Evolutionary conservation across 352 stramenopile species (phyloP).

Genomic region (Phytophthora hibernalis): DNA sequence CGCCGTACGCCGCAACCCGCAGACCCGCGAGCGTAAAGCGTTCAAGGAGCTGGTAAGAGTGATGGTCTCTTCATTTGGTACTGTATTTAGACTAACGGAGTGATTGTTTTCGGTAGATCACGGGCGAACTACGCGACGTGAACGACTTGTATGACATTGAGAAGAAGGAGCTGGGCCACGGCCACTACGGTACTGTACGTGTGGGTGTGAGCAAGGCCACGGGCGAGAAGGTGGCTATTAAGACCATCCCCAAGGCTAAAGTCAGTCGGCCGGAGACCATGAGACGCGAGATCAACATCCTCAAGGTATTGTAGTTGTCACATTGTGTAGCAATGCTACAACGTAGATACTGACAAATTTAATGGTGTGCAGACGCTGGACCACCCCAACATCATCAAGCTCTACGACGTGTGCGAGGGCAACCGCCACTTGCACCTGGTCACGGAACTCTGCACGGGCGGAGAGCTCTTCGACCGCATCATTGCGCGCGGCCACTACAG

Average conservation of each 20-base stretch:
- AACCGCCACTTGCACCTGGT: constrained; percentile 97
- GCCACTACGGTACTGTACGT: constrained; percentile 98
- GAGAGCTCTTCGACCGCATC: constrained; percentile 96
- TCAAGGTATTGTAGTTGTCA: constrained; percentile 62
- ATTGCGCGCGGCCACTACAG: constrained; percentile 95
- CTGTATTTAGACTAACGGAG: neutral
- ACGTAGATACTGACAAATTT: neutral
- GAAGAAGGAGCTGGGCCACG: constrained; percentile 89
- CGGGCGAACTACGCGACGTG: constrained; percentile 80
- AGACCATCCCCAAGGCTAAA: constrained; percentile 98
- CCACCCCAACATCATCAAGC: constrained; percentile 98
- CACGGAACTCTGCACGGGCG: constrained; percentile 97
- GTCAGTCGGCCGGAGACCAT: constrained; percentile 95
- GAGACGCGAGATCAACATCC: constrained; percentile 92
- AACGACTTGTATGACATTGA: constrained; percentile 90
- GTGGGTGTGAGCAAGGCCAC: constrained; percentile 94
- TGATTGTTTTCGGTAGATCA: constrained; percentile 58
- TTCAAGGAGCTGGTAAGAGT: constrained; percentile 76
- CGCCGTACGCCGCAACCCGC: constrained; percentile 45
- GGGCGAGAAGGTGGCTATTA: constrained; percentile 97
- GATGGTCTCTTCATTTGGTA: constrained; percentile 1
- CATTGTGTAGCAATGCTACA: neutral
- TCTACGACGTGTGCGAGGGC: constrained; percentile 98
- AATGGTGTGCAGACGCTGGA: constrained; percentile 68
- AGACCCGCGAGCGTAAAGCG: constrained; percentile 61